Base-by-base conservation (phyloP, 1,284 basidiomycete species). In the Irpex sp. region DNA sequence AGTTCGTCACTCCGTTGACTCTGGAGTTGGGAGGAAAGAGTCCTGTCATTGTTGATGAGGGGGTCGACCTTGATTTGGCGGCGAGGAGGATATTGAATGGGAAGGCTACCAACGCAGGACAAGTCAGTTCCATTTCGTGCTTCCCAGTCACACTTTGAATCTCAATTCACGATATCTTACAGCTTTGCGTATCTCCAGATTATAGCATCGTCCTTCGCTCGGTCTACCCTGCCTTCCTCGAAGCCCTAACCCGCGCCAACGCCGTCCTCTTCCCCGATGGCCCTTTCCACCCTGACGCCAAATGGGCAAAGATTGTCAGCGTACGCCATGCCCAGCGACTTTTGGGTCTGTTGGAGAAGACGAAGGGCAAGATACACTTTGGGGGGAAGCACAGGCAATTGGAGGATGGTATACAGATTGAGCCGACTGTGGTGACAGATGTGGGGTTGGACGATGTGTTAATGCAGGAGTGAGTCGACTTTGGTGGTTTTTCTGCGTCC, bases 11-110 rank as follows among this genome's bases (percentile, higher is more conserved):
- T 0, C 93, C 94, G 0, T 80, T 91, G 21, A 89, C 92, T 4
- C 85, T 96, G 55, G 94, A 91, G 78, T 80, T 90, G n/a, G 87
- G 88, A 60, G 91, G 93, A 57, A 96, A 96, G 78, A 91, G 87
- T 13, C 94, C 94, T 6, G 90, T 88, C 15, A 83, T 95, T 70
- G 78, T 96, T 59, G 89, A 94, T 70, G 78, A 87, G 1, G 82
- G 79, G 58, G 82, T 82, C 65, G 85, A 92, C 70, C 72, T 91
- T 60, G 78, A 83, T 60, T 73, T 79, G 5, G 80, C 86, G 0
- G 86, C 87, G 0, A 81, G 80, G 58, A 82, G 91, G 15, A 80
- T 92, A 52, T 76, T 95, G 40, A 93, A 90, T 85, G 93, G 93
- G 59, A 96, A 94, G 76, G 74, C 83, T 15, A 78, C 84, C 62